A percentile compares a stretch with the other conserved stretches of the same genome.
These are phyloP conservation scores for Microstroma glucosiphilum DNA, from an alignment of 1,284 basidiomycete species.

Conservation along the genomic window DNA sequence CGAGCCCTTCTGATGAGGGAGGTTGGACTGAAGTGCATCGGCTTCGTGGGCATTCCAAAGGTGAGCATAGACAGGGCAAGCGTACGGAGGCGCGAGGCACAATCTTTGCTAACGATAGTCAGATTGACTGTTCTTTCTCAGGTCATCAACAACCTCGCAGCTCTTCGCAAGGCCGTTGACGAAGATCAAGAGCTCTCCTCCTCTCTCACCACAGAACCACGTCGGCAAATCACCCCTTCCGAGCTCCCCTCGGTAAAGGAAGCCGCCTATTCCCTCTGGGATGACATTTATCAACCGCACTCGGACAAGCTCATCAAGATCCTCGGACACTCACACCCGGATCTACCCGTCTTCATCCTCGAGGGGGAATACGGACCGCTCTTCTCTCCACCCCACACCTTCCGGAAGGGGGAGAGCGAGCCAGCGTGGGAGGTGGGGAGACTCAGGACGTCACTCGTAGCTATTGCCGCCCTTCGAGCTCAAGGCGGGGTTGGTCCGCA, in stretches of 20 bases:
- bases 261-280: conserved; percentile 58
- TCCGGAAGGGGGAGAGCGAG: conserved; percentile 19
- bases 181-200: conserved; percentile 33
- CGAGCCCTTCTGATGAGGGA: conserved; percentile 81
- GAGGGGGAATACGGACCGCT: conserved; percentile 79
- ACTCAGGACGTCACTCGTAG: conserved; percentile 78
- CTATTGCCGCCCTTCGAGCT: conserved; percentile 81
- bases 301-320: conserved; percentile 81
- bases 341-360: conserved; percentile 74
- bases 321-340: conserved; percentile 67
- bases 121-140: neutral
- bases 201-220: conserved; percentile 33
- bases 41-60: conserved; percentile 84
- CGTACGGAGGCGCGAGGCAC: conserved; percentile 10
- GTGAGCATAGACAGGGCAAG: conserved; percentile 55
- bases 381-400: conserved; percentile 65
- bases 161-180: conserved; percentile 42
- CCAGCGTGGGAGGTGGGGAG: conserved; percentile 65
- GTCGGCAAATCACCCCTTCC: conserved; percentile 31
- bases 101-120: neutral
- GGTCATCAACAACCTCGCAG: conserved; percentile 49
- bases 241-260: conserved; percentile 23
- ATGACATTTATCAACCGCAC: conserved; percentile 84
- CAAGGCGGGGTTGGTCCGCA: conserved; percentile 82
- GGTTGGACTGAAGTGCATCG: conserved; percentile 83